Conservation (phyloP, 2,329 filamentous ascomycete species). For the Sporothrix schenckii region DNA sequence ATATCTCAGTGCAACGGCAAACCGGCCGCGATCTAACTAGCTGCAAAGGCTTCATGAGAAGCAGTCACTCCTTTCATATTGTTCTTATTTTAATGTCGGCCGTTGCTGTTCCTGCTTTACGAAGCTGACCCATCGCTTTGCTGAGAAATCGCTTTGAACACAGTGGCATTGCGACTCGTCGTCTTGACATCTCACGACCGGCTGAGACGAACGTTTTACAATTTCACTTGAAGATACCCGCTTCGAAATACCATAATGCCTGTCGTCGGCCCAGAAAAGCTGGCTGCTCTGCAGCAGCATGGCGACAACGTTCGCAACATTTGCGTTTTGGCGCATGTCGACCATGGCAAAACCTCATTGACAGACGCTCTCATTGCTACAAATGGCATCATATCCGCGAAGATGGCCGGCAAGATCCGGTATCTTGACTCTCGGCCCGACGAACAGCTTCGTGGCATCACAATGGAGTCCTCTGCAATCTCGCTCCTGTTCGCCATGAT, state of each 20-base stretch:
- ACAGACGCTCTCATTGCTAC: conserved; percentile 95
- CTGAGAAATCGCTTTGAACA: conserved; percentile 3
- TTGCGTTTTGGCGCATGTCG: conserved; percentile 93
- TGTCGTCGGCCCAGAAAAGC: conserved; percentile 84
- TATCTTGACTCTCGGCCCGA: conserved; percentile 96
- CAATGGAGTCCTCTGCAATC: conserved; percentile 99
- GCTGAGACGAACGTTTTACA: no score
- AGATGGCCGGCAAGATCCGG: conserved; percentile 94
- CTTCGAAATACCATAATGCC: conserved; percentile 64
- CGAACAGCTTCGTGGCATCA: conserved; percentile 94
- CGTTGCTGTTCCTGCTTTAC: neutral
- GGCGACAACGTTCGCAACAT: conserved; percentile 93
- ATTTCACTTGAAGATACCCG: neutral
- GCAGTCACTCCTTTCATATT: neutral
- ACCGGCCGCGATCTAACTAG: neutral
- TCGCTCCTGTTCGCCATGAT: conserved; percentile 94
- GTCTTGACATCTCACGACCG: neutral
- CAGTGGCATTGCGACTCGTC: neutral
- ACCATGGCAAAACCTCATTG: conserved; percentile 97
- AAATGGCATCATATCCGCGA: conserved; percentile 98
- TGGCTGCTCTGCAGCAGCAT: conserved; percentile 85
- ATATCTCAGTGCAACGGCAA: neutral
- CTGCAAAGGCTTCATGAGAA: conserved; percentile 4
- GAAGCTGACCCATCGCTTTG: neutral
- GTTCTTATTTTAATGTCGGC: neutral